These are phyloP conservation scores for Colletotrichum sp. DNA, from an alignment of 2,329 filamentous ascomycete genomes.

Conservation along the genomic window DNA sequence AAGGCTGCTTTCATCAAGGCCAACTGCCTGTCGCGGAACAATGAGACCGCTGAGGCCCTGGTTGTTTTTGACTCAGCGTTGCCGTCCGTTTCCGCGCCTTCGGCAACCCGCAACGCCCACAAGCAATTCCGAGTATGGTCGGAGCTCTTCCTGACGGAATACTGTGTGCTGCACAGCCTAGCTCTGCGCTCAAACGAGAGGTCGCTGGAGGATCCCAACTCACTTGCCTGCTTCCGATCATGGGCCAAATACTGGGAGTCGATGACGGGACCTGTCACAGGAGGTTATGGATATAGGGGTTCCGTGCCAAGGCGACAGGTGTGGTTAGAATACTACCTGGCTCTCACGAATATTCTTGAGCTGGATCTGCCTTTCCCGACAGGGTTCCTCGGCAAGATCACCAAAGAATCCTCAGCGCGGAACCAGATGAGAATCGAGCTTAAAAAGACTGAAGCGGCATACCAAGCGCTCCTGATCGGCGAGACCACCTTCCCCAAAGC, in stretches of 20 bases:
- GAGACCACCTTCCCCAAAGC: constrained; percentile 87
- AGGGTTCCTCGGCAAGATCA: constrained; percentile 43
- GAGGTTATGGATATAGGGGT: constrained; percentile 64
- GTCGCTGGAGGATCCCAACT: constrained; percentile 55
- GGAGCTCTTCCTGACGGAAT: constrained; percentile 77
- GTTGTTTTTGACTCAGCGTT: constrained; percentile 70
- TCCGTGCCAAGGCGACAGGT: constrained; percentile 69
- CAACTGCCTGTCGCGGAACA: constrained; percentile 59
- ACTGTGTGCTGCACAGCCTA: constrained; percentile 72
- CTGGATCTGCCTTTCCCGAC: constrained; percentile 66
- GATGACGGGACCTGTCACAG: constrained; percentile 49
- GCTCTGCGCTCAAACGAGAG: constrained; percentile 57
- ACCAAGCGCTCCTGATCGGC: constrained; percentile 78
- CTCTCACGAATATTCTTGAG: constrained; percentile 78
- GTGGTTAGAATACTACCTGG: constrained; percentile 86
- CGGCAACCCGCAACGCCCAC: constrained; percentile 55
- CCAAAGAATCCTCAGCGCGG: constrained; percentile 58
- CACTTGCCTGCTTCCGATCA: constrained; percentile 63
- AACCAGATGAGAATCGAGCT: constrained; percentile 76
- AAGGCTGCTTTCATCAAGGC: constrained; percentile 82
- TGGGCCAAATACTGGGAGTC: constrained; percentile 76
- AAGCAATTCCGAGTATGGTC: constrained; percentile 79
- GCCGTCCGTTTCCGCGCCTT: constrained; percentile 63
- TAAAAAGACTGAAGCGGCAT: constrained; percentile 78
- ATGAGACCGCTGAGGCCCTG: constrained; percentile 63